Evolutionary conservation across 164 flowering plant genomes (phyloP), one percentile per base, ranked within the genome.

Genomic region (Kingdonia uniflora): DNA sequence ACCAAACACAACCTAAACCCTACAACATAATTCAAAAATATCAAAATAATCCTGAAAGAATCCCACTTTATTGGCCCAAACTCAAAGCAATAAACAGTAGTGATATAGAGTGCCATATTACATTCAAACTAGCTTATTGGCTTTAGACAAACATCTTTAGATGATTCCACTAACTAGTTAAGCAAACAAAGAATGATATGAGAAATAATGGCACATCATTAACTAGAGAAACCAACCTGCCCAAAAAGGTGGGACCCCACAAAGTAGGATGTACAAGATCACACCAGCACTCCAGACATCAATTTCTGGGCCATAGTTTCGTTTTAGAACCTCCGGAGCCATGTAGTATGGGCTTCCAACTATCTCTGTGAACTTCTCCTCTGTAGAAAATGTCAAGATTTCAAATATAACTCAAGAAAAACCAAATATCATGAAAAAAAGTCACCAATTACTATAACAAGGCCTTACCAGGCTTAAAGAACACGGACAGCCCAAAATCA

Each of bases 231-330:
- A 68, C 84, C 53, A 58, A 85, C 97, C 97, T 74, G 97, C 92
- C 97, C 97, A 89, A 43, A 89, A 89, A 12, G 97, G 97, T 6
- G 97, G 97, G 10, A 84, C 81, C 29, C 97, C 97, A 68, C 95
- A 85, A 39, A 89, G 87, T 49, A 89, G 69, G 62, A 89, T 84
- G 74, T 89, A 89, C 14, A 89, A 80, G 53, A 89, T 79, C 0
- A 89, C 92, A 54, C 97, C 97, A 68, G 95, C 95, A 75, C 97
- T 85, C 97, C 97, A 89, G 38, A 89, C 85, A 75, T 89, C 97
- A 4, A 85, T 66, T 64, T 89, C 95, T 5, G 81, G 95, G 19
- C 97, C 97, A 67, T 89, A 89, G 57, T 85, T 77, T 21, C 90
- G 67, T 56, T 72, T 89, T 15, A 89, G 78, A 40, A 89, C 97